A percentile compares a stretch with the other conserved stretches of the same genome.
Evolutionary conservation across 768 basidiomycete genomes (phyloP).

Genomic region (Collybiopsis luxurians): DNA sequence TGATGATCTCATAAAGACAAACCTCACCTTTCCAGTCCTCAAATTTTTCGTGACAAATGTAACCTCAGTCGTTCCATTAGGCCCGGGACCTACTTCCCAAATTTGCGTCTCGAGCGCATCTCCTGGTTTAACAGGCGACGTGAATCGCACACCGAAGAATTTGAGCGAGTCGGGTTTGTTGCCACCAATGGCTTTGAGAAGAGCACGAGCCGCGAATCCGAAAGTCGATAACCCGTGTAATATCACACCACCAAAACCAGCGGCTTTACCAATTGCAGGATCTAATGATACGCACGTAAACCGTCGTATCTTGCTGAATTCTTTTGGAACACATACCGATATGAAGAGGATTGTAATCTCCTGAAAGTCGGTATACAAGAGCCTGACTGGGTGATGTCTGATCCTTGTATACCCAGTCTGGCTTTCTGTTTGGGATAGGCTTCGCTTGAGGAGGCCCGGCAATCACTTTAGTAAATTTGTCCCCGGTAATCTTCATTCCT

Average conservation of each 20-base stretch:
- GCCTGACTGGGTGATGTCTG: constrained; percentile 67
- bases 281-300: constrained; percentile 41
- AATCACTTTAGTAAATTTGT: constrained; percentile 61
- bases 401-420: constrained; percentile 61
- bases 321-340: constrained; percentile 42
- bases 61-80: constrained; percentile 56
- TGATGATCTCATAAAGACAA: neutral
- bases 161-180: constrained; percentile 61
- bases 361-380: constrained; percentile 67
- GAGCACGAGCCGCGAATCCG: constrained; percentile 77
- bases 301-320: neutral
- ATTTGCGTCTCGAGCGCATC: constrained; percentile 75
- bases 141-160: constrained; percentile 74
- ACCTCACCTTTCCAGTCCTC: constrained; percentile 53
- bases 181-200: constrained; percentile 61
- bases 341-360: constrained; percentile 80
- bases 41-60: constrained; percentile 62
- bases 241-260: constrained; percentile 83
- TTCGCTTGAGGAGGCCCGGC: constrained; percentile 60
- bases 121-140: constrained; percentile 80
- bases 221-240: constrained; percentile 82
- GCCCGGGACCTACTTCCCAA: constrained; percentile 74
- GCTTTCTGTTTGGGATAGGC: constrained; percentile 54
- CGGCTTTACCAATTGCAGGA: constrained; percentile 64
- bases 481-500: constrained; percentile 61